Percentiles rank a stretch among this genome's conserved stretches.
Evolutionary conservation across 352 stramenopile species (phyloP).

Genomic region (Phytophthora lateralis): DNA sequence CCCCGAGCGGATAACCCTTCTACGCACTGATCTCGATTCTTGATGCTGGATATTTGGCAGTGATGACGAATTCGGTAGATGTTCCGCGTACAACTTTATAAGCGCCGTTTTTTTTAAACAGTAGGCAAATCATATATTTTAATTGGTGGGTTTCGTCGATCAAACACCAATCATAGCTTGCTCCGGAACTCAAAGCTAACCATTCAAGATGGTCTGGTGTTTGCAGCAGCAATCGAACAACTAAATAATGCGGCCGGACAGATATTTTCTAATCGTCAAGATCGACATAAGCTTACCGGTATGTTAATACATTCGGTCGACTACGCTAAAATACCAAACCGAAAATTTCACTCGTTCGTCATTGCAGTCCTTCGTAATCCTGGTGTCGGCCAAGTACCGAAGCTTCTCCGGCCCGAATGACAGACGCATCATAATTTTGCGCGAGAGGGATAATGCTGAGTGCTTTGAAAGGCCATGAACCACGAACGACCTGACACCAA

Average conservation of each 20-base stretch:
- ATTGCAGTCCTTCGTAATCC: neutral
- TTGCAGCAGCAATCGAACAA: neutral
- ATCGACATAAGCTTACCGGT: neutral
- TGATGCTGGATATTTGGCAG: conserved; percentile 5
- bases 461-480: neutral
- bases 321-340: neutral
- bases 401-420: neutral
- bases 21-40: conserved; percentile 11
- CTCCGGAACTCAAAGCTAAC: no score
- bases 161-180: no score
- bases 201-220: neutral
- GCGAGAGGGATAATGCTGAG: neutral
- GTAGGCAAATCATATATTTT: neutral
- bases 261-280: conserved; percentile 1
- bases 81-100: neutral
- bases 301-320: neutral
- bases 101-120: neutral
- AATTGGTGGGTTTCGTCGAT: neutral
- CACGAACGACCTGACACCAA: neutral
- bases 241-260: neutral
- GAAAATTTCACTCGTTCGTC: neutral
- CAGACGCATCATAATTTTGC: neutral
- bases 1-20: conserved; percentile 25
- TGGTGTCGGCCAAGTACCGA: no score
- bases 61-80: neutral